Conservation (phyloP, 139 green algal genomes). For the Deuterostichococcus epilithicus region DNA sequence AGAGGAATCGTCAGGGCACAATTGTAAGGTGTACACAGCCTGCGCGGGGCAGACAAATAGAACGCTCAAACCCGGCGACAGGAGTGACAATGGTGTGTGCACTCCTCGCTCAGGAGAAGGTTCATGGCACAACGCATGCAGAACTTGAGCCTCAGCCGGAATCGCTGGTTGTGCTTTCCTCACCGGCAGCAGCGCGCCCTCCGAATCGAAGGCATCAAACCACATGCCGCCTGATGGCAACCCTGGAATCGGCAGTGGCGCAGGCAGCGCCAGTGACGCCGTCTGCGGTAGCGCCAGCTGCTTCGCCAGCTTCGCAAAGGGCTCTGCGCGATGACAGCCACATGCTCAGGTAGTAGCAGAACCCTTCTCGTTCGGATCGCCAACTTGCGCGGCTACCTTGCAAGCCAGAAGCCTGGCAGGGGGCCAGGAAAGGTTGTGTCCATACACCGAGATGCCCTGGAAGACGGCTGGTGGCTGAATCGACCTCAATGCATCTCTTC, state of each 20-base stretch:
- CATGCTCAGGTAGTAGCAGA: neutral
- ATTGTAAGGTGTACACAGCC: too few relatives aligned
- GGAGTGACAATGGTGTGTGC: too few relatives aligned
- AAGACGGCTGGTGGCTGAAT: too few relatives aligned
- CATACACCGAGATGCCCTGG: too few relatives aligned
- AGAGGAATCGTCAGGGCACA: too few relatives aligned
- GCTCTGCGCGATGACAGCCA: neutral
- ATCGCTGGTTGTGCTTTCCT: too few relatives aligned
- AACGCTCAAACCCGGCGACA: too few relatives aligned
- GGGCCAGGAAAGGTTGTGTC: neutral
- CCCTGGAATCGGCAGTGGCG: neutral
- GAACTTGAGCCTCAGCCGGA: too few relatives aligned
- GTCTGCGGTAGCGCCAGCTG: conserved; percentile 14
- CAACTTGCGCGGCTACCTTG: neutral
- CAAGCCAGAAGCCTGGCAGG: neutral
- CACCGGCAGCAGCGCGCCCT: neutral
- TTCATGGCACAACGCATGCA: too few relatives aligned
- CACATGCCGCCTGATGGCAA: neutral
- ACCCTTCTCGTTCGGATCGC: neutral
- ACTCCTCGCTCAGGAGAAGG: too few relatives aligned
- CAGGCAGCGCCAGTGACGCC: conserved; percentile 6
- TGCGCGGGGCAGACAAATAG: too few relatives aligned
- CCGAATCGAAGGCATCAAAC: neutral
- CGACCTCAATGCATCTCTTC: too few relatives aligned
- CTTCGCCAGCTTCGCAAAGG: conserved; percentile 3